These are phyloP conservation scores for Aureobasidium sp. DNA, from an alignment of 2,329 filamentous ascomycete species.

Conservation along the genomic window DNA sequence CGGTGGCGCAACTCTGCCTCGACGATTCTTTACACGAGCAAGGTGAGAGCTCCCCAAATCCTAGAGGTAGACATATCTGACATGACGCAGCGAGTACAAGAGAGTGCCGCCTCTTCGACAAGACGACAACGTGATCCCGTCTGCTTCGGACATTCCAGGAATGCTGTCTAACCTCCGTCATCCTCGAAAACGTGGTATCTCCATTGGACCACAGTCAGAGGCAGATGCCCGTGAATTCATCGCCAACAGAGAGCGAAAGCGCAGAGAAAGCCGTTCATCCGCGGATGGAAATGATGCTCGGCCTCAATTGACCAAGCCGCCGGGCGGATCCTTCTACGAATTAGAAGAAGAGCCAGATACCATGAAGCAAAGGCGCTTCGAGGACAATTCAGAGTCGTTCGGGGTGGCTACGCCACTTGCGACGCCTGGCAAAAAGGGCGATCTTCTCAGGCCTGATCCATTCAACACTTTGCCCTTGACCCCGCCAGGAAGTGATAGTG, in stretches of 20 bases:
- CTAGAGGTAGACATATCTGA: not conserved
- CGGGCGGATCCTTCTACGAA: not conserved
- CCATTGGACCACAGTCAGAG: slow-evolving; percentile 87
- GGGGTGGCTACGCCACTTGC: not conserved
- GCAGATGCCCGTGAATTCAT: slow-evolving; percentile 94
- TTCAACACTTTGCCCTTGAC: slow-evolving; percentile 22
- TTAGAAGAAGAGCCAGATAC: not conserved
- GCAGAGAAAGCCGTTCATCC: slow-evolving; percentile 52
- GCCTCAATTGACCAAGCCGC: not conserved
- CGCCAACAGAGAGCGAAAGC: slow-evolving; percentile 72
- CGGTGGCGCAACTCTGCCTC: slow-evolving; percentile 69
- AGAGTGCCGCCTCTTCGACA: slow-evolving; percentile 66
- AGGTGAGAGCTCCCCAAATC: slow-evolving; percentile 43
- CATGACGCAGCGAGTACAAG: slow-evolving; percentile 59
- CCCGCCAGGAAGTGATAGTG: slow-evolving; percentile 27
- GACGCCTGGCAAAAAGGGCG: not conserved
- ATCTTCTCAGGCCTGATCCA: not conserved
- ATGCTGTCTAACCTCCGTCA: slow-evolving; percentile 77
- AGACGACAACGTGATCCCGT: slow-evolving; percentile 83
- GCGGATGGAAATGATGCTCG: slow-evolving; percentile 16
- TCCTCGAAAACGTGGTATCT: slow-evolving; percentile 74
- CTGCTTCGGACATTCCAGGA: slow-evolving; percentile 76
- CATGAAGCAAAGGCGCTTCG: not conserved
- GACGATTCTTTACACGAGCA: slow-evolving; percentile 84
- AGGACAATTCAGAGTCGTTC: not conserved